phyloP scores from a whole-genome alignment of 2,329 filamentous ascomycete species.

The Xylaria sp. region DNA sequence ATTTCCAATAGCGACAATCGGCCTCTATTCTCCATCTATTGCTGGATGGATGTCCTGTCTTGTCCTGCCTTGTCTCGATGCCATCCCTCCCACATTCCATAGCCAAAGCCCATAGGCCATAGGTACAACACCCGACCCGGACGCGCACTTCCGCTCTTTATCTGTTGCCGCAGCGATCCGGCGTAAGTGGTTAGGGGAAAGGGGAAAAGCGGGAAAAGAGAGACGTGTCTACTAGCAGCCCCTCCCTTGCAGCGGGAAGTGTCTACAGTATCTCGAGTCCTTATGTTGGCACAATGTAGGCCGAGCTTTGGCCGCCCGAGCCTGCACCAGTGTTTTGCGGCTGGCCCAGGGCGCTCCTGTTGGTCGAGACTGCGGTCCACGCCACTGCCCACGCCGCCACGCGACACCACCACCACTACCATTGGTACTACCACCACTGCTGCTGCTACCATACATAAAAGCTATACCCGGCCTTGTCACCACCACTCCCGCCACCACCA shows the following conservation, averaged over 20 bases:
- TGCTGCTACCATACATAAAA: background rate
- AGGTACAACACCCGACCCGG: conserved; percentile 15
- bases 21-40: conserved; percentile 17
- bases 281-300: conserved; percentile 46
- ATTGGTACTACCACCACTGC: conserved; percentile 11
- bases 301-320: conserved; percentile 41
- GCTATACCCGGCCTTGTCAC: background rate
- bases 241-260: conserved; percentile 26
- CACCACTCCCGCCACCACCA: conserved; percentile 13
- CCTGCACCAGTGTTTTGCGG: conserved; percentile 42
- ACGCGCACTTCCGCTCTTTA: conserved; percentile 32
- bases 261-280: conserved; percentile 18
- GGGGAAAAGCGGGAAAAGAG: conserved; percentile 10
- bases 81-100: conserved; percentile 35
- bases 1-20: conserved; percentile 18
- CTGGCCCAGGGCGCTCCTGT: conserved; percentile 38
- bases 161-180: conserved; percentile 17
- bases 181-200: conserved; percentile 27
- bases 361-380: conserved; percentile 25
- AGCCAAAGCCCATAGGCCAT: background rate
- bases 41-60: background rate
- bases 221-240: conserved; percentile 31
- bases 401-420: conserved; percentile 20
- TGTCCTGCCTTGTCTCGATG: conserved; percentile 22
- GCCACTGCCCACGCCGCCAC: conserved; percentile 18